These are phyloP conservation scores for Curvularia verruculosa DNA, from an alignment of 2,329 filamentous ascomycete genomes.

Conservation along the genomic window DNA sequence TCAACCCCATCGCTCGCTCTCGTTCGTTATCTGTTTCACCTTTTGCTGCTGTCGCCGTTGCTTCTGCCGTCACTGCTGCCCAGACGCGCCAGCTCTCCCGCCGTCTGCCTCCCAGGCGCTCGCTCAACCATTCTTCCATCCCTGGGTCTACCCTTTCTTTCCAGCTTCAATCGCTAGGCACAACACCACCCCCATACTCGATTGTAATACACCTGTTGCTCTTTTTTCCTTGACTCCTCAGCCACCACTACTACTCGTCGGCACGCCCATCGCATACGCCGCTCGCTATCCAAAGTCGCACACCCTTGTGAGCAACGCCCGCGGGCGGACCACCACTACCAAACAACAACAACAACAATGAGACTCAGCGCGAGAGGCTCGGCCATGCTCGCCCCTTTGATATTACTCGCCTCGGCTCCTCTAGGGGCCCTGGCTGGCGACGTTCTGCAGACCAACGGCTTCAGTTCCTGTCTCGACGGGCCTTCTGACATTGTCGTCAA, in stretches of 20 bases:
- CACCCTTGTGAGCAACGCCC: constrained; percentile 30
- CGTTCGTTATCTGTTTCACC: constrained; percentile 47
- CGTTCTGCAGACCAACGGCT: constrained; percentile 80
- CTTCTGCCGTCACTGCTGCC: not conserved
- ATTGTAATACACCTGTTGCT: constrained; percentile 33
- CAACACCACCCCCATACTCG: constrained; percentile 33
- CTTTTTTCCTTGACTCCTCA: not conserved
- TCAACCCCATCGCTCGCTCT: constrained; percentile 26
- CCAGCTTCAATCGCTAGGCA: constrained; percentile 30
- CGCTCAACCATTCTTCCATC: not conserved
- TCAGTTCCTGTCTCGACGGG: constrained; percentile 71
- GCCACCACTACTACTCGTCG: no score
- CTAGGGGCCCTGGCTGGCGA: constrained; percentile 67
- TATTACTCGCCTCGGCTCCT: constrained; percentile 47
- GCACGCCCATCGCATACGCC: constrained; percentile 9
- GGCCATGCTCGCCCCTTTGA: constrained; percentile 47
- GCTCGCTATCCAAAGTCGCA: constrained; percentile 21
- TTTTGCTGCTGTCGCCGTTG: constrained; percentile 20
- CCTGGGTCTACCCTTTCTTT: constrained; percentile 14
- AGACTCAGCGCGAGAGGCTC: constrained; percentile 45
- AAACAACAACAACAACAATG: constrained; percentile 31
- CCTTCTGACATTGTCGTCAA: constrained; percentile 69
- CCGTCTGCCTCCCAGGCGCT: not conserved
- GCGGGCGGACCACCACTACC: constrained; percentile 42
- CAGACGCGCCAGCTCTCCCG: not conserved